Conservation (phyloP, 148 eudicot species). For the Rhododendron ovatum region DNA sequence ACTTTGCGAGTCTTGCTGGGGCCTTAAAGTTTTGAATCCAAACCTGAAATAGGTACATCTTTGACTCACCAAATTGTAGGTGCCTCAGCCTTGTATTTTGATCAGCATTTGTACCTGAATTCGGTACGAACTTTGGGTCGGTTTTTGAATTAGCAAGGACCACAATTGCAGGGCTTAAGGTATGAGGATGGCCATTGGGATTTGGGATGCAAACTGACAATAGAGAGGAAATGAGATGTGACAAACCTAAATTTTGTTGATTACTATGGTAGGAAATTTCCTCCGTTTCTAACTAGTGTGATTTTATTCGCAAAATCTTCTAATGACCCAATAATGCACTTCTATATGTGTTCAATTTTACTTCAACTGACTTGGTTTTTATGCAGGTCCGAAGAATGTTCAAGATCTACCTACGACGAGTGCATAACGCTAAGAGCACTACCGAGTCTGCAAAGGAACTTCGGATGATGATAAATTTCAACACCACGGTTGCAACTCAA, state of each 20-base stretch:
- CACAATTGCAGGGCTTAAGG: neutral
- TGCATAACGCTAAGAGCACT: conserved; percentile 62
- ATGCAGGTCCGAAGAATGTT: conserved; percentile 75
- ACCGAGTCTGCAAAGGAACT: conserved; percentile 69
- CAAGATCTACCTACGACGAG: conserved; percentile 64
- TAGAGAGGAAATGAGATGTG: neutral
- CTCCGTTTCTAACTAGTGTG: neutral
- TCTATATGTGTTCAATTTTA: neutral
- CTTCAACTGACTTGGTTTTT: neutral
- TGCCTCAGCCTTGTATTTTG: neutral
- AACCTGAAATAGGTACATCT: neutral
- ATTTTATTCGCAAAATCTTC: neutral
- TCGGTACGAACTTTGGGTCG: neutral
- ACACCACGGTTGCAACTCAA: conserved; percentile 72
- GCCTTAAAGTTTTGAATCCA: neutral
- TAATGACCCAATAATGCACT: neutral
- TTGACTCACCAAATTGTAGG: neutral
- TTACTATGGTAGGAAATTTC: neutral
- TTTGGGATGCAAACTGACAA: neutral
- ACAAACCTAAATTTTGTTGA: neutral
- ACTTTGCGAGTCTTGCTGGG: neutral
- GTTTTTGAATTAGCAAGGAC: neutral
- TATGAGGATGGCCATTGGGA: neutral
- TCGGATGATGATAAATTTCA: conserved; percentile 76
- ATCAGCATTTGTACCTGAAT: neutral